Evolutionary conservation across 805 yeast species (phyloP).

Genomic region (Cyberlindnera petersonii): DNA sequence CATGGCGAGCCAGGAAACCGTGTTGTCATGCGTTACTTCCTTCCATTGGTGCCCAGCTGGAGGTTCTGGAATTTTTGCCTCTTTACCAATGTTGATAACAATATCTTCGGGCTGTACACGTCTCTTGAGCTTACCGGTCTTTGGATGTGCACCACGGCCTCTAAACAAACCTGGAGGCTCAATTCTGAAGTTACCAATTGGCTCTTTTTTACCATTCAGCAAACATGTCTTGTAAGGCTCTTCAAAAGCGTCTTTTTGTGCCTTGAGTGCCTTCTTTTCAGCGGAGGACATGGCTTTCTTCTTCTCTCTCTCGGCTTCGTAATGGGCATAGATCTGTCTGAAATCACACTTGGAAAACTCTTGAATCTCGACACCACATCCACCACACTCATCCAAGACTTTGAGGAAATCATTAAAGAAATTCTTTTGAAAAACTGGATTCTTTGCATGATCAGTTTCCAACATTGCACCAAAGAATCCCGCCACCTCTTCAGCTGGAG

Average conservation of each 20-base stretch:
- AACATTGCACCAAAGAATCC: conserved; percentile 90
- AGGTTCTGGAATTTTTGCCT: conserved; percentile 69
- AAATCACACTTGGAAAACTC: conserved; percentile 76
- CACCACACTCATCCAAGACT: conserved; percentile 69
- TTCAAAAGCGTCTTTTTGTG: conserved; percentile 70
- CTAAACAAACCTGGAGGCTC: conserved; percentile 96
- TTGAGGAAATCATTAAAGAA: conserved; percentile 75
- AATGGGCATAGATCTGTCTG: conserved; percentile 64
- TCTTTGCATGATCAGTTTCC: conserved; percentile 83
- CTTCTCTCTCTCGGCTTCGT: conserved; percentile 63
- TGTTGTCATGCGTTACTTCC: conserved; percentile 79
- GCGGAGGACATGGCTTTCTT: conserved; percentile 64
- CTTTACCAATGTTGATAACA: conserved; percentile 73
- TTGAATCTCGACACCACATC: conserved; percentile 50
- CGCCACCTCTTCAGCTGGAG: conserved; percentile 92
- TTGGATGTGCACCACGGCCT: conserved; percentile 97
- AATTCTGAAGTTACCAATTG: conserved; percentile 87
- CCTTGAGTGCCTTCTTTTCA: conserved; percentile 72
- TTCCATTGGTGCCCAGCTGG: conserved; percentile 92
- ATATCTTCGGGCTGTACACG: conserved; percentile 89
- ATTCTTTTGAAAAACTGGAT: conserved; percentile 81
- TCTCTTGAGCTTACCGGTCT: conserved; percentile 85
- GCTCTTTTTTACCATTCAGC: conserved; percentile 84
- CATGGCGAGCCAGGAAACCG: conserved; percentile 94
- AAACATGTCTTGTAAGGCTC: conserved; percentile 78